Evolutionary conservation across 2,329 filamentous ascomycete genomes (phyloP).

Genomic region (Pyrenophora graminea): DNA sequence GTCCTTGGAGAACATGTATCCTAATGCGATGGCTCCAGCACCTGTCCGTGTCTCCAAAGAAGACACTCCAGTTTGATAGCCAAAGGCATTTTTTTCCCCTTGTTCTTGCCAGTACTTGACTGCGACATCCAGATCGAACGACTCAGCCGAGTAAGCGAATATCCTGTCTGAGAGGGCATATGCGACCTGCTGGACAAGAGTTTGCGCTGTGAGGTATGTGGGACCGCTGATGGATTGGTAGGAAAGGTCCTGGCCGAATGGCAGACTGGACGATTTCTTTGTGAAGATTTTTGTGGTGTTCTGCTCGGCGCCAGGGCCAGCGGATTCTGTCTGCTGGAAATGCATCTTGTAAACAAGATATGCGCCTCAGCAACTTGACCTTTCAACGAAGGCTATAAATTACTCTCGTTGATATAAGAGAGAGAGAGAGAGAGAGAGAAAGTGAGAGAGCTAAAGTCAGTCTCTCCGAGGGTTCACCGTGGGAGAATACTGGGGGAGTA

Average conservation of each 20-base stretch:
- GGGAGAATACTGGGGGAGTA: slow-evolving; percentile 14
- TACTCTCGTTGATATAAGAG: slow-evolving; percentile 10
- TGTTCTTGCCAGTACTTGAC: slow-evolving; percentile 75
- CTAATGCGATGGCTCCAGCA: slow-evolving; percentile 87
- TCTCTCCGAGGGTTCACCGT: slow-evolving; percentile 21
- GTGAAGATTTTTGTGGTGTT: slow-evolving; percentile 41
- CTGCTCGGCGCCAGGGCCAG: slow-evolving; percentile 42
- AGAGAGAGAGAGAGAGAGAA: slow-evolving; percentile 18
- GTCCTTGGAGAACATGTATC: slow-evolving; percentile 97
- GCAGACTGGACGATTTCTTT: slow-evolving; percentile 54
- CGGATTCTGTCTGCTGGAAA: slow-evolving; percentile 45
- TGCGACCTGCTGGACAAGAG: slow-evolving; percentile 92
- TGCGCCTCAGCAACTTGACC: slow-evolving; percentile 15
- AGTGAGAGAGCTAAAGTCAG: slow-evolving; percentile 8
- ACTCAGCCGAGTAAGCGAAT: slow-evolving; percentile 93
- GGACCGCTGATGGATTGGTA: slow-evolving; percentile 74
- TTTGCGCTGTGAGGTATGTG: slow-evolving; percentile 90
- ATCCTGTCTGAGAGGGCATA: slow-evolving; percentile 96
- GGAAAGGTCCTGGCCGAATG: slow-evolving; percentile 57
- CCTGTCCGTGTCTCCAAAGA: slow-evolving; percentile 85
- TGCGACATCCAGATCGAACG: slow-evolving; percentile 86
- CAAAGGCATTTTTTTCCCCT: slow-evolving; percentile 77
- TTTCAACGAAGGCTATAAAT: slow-evolving; percentile 4
- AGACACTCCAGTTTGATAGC: slow-evolving; percentile 76
- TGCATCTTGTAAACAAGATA: slow-evolving; percentile 37